These are phyloP conservation scores for Prasinococcaceae sp. DNA, from an alignment of 139 green algal species.

Conservation along the genomic window DNA sequence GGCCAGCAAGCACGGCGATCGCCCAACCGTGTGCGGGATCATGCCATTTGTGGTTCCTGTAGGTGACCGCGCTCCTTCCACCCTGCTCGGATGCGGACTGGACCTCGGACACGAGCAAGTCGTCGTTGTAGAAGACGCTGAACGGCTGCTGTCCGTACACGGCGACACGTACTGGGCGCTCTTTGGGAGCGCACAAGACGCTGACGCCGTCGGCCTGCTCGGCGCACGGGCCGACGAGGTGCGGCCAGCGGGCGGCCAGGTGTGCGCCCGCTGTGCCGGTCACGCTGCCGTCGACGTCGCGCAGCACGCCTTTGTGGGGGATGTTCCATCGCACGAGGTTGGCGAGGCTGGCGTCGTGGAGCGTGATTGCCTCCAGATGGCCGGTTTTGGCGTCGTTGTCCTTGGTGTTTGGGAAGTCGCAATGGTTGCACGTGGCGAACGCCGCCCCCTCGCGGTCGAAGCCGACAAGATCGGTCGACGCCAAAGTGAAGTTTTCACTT, in stretches of 20 bases:
- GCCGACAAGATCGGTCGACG: no score
- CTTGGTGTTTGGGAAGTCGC: no score
- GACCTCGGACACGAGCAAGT: not conserved
- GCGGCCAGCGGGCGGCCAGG: not conserved
- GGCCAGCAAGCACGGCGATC: not conserved
- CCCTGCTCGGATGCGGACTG: not conserved
- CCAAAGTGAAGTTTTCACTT: no score
- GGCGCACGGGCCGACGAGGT: not conserved
- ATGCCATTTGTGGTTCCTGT: not conserved
- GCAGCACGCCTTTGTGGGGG: no score
- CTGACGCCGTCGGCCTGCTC: not conserved
- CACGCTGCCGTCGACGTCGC: no score
- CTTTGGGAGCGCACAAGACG: not conserved
- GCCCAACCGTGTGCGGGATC: not conserved
- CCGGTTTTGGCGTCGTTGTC: no score
- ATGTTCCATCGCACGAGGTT: no score
- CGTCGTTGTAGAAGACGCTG: not conserved
- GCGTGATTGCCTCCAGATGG: no score
- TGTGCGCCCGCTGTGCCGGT: not conserved
- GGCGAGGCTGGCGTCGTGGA: no score
- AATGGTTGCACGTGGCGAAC: no score
- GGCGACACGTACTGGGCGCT: not conserved
- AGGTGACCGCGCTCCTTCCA: not conserved
- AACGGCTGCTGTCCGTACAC: not conserved
- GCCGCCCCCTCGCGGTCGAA: no score